Conservation (phyloP, 495 filamentous ascomycete species). For the Penicillium silybi region DNA sequence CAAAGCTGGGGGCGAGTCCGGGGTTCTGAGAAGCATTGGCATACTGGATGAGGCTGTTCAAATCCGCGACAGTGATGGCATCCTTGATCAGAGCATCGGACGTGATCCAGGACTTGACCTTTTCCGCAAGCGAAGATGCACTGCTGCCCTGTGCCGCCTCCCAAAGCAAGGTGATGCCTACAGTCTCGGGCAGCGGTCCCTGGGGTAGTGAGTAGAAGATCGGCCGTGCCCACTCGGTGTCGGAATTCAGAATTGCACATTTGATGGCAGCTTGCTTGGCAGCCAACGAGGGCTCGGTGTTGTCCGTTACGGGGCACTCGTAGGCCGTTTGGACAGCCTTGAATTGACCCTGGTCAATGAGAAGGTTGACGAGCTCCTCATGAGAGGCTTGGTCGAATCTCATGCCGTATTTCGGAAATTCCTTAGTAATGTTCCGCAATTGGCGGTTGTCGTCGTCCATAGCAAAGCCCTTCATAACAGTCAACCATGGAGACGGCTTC, state of each 20-base stretch:
- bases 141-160: constrained; percentile 66
- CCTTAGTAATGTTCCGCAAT: constrained; percentile 27
- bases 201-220: constrained; percentile 58
- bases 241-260: constrained; percentile 54
- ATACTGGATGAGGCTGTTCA: constrained; percentile 71
- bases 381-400: constrained; percentile 36
- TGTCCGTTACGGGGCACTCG: constrained; percentile 47
- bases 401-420: constrained; percentile 27
- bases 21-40: constrained; percentile 67
- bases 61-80: constrained; percentile 61
- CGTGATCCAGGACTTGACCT: constrained; percentile 51
- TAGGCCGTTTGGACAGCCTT: constrained; percentile 47
- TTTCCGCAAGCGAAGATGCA: constrained; percentile 64
- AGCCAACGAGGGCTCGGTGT: constrained; percentile 33
- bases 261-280: constrained; percentile 51
- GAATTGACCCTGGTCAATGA: constrained; percentile 36
- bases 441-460: constrained; percentile 53
- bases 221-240: constrained; percentile 58
- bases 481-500: constrained; percentile 50
- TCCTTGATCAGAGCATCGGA: constrained; percentile 31
- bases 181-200: constrained; percentile 47
- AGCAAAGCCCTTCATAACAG: constrained; percentile 63
- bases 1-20: constrained; percentile 69
- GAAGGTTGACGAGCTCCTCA: constrained; percentile 32
- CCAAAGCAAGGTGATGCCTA: constrained; percentile 73